These are phyloP conservation scores for Suhomyces sp. DNA, from an alignment of 805 yeast species.

Conservation along the genomic window DNA sequence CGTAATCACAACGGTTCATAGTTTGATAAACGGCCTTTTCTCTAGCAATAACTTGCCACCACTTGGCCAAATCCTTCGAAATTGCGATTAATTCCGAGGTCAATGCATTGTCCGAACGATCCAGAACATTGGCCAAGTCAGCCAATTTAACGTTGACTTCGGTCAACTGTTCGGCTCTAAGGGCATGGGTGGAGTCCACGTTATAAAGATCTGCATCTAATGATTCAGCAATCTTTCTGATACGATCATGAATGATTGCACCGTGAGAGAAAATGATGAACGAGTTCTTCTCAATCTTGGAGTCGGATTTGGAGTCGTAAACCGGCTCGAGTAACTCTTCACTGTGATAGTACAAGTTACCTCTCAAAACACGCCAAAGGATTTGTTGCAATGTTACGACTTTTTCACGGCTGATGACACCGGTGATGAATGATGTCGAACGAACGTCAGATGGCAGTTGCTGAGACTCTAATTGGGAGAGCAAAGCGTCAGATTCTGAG, in stretches of 20 bases:
- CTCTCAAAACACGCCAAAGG: conserved; percentile 90
- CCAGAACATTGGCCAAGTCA: conserved; percentile 37
- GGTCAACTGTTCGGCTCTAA: conserved; percentile 31
- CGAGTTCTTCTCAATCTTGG: conserved; percentile 67
- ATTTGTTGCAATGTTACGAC: conserved; percentile 74
- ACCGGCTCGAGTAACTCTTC: conserved; percentile 70
- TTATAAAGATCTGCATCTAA: conserved; percentile 77
- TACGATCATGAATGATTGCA: conserved; percentile 63
- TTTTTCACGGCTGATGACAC: conserved; percentile 75
- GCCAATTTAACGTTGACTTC: conserved; percentile 27
- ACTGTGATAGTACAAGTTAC: conserved; percentile 79
- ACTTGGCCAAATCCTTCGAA: conserved; percentile 69
- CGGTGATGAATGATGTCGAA: conserved; percentile 57
- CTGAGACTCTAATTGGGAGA: conserved; percentile 41
- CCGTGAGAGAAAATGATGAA: conserved; percentile 95
- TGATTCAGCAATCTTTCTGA: conserved; percentile 83
- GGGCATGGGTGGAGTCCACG: conserved; percentile 43
- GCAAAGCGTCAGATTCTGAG: conserved; percentile 38
- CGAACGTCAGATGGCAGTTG: conserved; percentile 22
- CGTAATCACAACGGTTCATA: conserved; percentile 77
- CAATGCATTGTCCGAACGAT: conserved; percentile 59
- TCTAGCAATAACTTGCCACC: conserved; percentile 60
- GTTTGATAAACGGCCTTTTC: conserved; percentile 83
- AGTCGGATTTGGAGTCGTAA: conserved; percentile 58
- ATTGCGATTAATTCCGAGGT: conserved; percentile 76